Conservation (phyloP, 176 grass and related monocot species). For the Thinopyrum elongatum region DNA sequence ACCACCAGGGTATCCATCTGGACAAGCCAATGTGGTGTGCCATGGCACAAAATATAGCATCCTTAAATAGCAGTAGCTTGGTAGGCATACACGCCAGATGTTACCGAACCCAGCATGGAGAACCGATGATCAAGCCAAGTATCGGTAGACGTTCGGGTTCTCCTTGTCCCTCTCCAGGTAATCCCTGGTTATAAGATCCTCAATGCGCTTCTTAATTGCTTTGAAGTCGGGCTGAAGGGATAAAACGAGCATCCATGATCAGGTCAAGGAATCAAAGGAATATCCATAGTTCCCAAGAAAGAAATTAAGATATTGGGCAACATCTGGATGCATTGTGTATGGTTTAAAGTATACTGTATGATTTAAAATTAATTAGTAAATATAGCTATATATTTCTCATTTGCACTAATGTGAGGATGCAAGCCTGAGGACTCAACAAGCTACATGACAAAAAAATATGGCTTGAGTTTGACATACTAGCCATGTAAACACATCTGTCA, state of each 20-base stretch:
- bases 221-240: conserved; percentile 77
- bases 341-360: neutral
- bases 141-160: conserved; percentile 67
- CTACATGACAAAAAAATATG: neutral
- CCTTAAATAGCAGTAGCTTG: neutral
- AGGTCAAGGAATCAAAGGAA: conserved; percentile 8
- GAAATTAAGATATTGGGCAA: neutral
- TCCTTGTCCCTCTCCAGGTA: conserved; percentile 89
- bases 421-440: neutral
- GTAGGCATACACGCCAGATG: neutral
- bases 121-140: conserved; percentile 54
- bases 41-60: conserved; percentile 13
- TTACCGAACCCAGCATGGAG: neutral
- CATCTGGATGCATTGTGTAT: neutral
- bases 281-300: neutral
- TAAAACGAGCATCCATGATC: neutral
- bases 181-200: conserved; percentile 79
- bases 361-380: neutral
- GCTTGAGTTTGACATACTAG: neutral
- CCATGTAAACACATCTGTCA: neutral
- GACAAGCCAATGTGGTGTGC: neutral
- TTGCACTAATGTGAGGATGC: neutral
- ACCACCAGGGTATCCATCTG: neutral
- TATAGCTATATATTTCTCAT: neutral
- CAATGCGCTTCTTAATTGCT: conserved; percentile 89